These are phyloP conservation scores for Aspergillus asperescens DNA, from an alignment of 495 filamentous ascomycete genomes.

Conservation along the genomic window DNA sequence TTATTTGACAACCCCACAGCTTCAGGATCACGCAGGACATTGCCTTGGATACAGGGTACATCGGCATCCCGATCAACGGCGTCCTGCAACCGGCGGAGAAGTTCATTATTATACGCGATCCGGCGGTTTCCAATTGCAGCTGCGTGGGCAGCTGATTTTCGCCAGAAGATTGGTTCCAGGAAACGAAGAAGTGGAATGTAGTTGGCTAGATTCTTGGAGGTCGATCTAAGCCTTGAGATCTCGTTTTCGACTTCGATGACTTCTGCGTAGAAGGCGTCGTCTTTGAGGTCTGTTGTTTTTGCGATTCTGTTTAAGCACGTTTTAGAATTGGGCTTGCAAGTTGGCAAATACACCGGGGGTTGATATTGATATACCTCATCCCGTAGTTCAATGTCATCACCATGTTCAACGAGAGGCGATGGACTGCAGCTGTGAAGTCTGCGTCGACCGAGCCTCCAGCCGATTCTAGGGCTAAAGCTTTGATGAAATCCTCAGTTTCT, in stretches of 20 bases:
- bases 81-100: not conserved
- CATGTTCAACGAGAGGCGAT: not conserved
- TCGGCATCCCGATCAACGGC: constrained; percentile 38
- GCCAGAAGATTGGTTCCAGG: constrained; percentile 36
- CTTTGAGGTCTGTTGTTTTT: not conserved
- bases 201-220: constrained; percentile 46
- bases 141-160: constrained; percentile 23
- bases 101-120: not conserved
- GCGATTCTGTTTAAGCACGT: too few species aligned
- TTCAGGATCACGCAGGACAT: constrained; percentile 45
- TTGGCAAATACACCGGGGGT: too few species aligned
- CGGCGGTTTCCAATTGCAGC: not conserved
- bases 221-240: constrained; percentile 41
- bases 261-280: constrained; percentile 34
- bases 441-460: not conserved
- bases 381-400: constrained; percentile 5
- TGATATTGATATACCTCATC: too few species aligned
- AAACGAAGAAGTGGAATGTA: constrained; percentile 44
- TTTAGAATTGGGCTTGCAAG: too few species aligned
- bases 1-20: constrained; percentile 38
- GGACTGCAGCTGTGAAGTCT: not conserved
- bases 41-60: constrained; percentile 47
- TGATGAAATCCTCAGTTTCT: constrained; percentile 1
- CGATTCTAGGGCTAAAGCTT: not conserved
- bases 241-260: constrained; percentile 45